phyloP scores from a whole-genome alignment of 352 stramenopile genomes.

The Pythium biforme region DNA sequence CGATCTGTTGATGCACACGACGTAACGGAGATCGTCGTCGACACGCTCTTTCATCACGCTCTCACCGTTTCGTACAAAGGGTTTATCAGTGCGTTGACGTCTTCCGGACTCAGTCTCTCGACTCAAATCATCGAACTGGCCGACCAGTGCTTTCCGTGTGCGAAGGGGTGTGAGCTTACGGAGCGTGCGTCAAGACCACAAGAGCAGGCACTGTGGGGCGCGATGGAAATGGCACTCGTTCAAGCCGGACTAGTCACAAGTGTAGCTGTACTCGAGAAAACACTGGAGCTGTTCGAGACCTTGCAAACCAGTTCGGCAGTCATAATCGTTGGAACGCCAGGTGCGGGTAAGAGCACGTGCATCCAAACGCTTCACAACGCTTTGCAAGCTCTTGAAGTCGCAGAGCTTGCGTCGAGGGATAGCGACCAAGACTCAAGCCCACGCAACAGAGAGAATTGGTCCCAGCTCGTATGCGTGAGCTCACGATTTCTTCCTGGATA shows the following conservation, averaged over 20 bases:
- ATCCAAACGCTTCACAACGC: constrained; percentile 50
- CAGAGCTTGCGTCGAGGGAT: constrained; percentile 8
- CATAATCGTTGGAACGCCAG: constrained; percentile 39
- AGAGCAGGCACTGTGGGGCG: constrained; percentile 42
- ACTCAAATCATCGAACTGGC: constrained; percentile 9
- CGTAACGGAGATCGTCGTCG: constrained; percentile 19
- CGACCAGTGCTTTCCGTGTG: constrained; percentile 30
- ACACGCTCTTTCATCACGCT: constrained; percentile 28
- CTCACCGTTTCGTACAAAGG: constrained; percentile 7
- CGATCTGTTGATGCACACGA: constrained; percentile 19
- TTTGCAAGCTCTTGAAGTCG: constrained; percentile 41
- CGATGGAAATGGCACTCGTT: constrained; percentile 45
- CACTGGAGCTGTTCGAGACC: constrained; percentile 40
- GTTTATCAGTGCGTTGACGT: not conserved
- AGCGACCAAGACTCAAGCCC: not conserved
- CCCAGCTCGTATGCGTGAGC: constrained; percentile 16
- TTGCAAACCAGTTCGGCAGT: constrained; percentile 31
- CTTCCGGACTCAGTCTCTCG: not conserved
- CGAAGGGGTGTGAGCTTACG: constrained; percentile 26
- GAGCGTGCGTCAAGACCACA: constrained; percentile 12
- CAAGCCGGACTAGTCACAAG: constrained; percentile 23
- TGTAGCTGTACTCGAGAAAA: constrained; percentile 25
- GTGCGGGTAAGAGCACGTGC: constrained; percentile 48
- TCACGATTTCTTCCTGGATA: not conserved
- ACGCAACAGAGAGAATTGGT: not conserved